phyloP scores from a whole-genome alignment of 73 alveolate species.

The Stentor roeselii region DNA sequence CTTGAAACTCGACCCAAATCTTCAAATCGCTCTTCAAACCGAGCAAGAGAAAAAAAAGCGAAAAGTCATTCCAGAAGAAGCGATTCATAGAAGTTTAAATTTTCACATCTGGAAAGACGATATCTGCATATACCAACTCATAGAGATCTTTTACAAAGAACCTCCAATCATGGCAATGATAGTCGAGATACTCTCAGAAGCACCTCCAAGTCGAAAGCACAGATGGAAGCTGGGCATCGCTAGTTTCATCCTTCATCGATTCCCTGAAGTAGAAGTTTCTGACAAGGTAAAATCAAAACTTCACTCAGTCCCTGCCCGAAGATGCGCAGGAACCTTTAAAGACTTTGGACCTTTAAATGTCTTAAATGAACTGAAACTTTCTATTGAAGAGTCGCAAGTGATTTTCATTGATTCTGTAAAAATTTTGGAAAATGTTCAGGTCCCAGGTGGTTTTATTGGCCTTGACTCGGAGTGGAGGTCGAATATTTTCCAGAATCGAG shows the following conservation, averaged over 20 bases:
- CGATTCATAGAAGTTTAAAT: not conserved
- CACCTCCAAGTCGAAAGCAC: not conserved
- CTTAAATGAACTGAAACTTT: not conserved
- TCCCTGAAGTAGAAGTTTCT: not conserved
- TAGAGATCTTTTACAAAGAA: not conserved
- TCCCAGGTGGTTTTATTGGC: not conserved
- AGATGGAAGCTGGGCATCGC: not conserved
- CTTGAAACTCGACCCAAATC: not conserved
- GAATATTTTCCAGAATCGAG: not conserved
- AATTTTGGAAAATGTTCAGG: not conserved
- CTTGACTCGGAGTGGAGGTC: conserved; percentile 5
- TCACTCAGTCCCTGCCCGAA: not conserved
- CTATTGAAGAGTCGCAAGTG: not conserved
- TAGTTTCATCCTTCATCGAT: not conserved
- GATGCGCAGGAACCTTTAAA: not conserved
- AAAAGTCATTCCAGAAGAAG: no score
- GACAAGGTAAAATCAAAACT: not conserved
- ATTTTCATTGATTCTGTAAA: not conserved
- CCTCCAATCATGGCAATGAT: not conserved
- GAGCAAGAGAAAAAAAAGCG: no score
- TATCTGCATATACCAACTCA: not conserved
- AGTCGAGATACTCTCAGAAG: not conserved
- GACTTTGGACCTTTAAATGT: conserved; percentile 16
- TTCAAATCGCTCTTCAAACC: not conserved
- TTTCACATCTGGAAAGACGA: not conserved